phyloP scores from a whole-genome alignment of 1,284 basidiomycete genomes.

The Puccinia triticina region DNA sequence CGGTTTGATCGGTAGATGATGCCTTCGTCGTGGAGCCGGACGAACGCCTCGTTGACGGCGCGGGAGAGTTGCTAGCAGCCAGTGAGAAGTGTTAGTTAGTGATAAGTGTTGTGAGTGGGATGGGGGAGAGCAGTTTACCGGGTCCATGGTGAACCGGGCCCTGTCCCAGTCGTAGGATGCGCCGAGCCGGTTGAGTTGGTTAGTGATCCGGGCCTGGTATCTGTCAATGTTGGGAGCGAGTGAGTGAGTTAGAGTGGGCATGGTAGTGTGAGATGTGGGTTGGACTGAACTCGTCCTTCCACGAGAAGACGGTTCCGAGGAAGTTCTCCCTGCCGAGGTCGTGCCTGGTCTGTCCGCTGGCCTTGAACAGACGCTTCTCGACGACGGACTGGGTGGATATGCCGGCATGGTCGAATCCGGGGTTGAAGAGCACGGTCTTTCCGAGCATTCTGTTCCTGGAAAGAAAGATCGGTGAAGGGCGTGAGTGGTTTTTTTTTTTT shows the following conservation, averaged over 20 bases:
- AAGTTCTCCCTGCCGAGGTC: conserved; percentile 93
- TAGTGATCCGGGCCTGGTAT: conserved; percentile 87
- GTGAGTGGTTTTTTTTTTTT: too few species aligned
- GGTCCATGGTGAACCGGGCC: conserved; percentile 93
- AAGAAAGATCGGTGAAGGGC: too few species aligned
- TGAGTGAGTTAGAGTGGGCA: neutral
- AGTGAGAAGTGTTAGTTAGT: conserved; percentile 24
- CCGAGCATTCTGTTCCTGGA: conserved; percentile 92
- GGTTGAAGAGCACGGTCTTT: conserved; percentile 84
- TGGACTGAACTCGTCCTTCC: conserved; percentile 87
- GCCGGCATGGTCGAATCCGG: conserved; percentile 97
- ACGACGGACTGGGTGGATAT: conserved; percentile 99
- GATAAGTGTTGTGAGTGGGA: conserved; percentile 21
- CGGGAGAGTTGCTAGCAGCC: conserved; percentile 70
- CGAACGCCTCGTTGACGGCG: conserved; percentile 91
- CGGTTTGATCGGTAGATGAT: conserved; percentile 94
- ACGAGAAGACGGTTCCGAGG: conserved; percentile 87
- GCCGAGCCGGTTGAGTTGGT: conserved; percentile 84
- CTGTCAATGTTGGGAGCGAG: conserved; percentile 60
- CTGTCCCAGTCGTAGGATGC: conserved; percentile 93
- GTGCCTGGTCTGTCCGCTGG: conserved; percentile 80
- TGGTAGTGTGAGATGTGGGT: neutral
- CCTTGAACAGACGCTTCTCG: conserved; percentile 86
- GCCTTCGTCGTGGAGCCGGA: conserved; percentile 86
- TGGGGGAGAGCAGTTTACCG: conserved; percentile 64